Evolutionary conservation across 2,329 filamentous ascomycete genomes (phyloP), one percentile per base, ranked within the genome.

Genomic region (Pestalotiopsis sp.): DNA sequence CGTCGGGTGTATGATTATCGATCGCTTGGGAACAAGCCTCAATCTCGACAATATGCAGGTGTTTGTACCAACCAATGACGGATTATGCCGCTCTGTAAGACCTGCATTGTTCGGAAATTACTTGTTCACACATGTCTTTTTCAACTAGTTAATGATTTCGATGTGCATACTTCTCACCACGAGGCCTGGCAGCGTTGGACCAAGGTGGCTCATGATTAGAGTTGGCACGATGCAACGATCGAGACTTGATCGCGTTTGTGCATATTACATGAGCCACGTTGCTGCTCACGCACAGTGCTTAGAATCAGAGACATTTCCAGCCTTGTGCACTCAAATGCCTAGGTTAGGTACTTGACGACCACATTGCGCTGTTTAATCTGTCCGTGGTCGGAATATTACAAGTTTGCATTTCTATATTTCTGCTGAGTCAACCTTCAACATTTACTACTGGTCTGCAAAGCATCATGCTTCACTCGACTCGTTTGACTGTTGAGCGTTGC

Each of bases 31-130:
- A 48, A 63, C 60, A 24, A 44, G 40, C 60, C 52, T n/a, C 22
- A 56, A 64, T 64, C 57, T 66, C 56, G 64, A 24, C 30, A 66
- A 66, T 26, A 66, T 44, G 26, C 64, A 58, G 57, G 64, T 55
- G 64, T 59, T 22, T 66, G 59, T 66, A 39, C 55, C 38, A 35
- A 38, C 64, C 64, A 66, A 58, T 66, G 55, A 65, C 62, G 62
- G 62, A 55, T 20, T 35, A 56, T 65, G 62, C 62, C 62, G 40
- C 62, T 24, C 6, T 56, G 24, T 44, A 56, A 30, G 35, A 35
- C 48, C 30, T 55, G 48, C 62, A 57, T 22, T 39, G n/a, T 17
- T 56, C 62, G 62, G 62, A 65, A 65, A 65, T 65, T 65, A 20
- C 48, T 40, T 55, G 40, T 24, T 57, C 52, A 61, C 24, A 52